Evolutionary conservation across 176 grass and related monocot genomes (phyloP), one percentile per base, ranked within the genome.

Genomic region (Poa pratensis): DNA sequence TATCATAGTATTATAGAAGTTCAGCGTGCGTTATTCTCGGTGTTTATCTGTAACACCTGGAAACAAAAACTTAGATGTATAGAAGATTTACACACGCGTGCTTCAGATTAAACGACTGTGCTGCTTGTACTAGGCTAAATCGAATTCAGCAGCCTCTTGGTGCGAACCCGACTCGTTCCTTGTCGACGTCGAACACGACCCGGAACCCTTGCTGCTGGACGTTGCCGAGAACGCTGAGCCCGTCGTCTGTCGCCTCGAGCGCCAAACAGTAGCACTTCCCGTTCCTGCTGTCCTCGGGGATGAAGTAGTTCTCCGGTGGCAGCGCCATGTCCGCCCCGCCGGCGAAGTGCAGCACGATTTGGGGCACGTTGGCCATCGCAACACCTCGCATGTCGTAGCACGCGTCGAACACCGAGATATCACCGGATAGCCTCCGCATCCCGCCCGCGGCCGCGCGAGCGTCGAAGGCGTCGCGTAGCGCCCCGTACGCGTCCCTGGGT

Each of bases 161-260:
- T 26, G 89, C 70, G 80, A 97, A 92, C 13, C 88, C 92, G 16
- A 97, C 65, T 51, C 86, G 83, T 14, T 49, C 48, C 59, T 17
- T 87, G n/a, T 92, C 90, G 13, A 68, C 86, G 22, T 94, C 95
- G n/a, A 97, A 94, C 81, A 93, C 75, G 62, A 97, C 75, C 15
- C 87, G 71, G 69, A 94, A 93, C 3, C 90, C 86, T 69, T 94
- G 90, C 84, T 94, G 92, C 80, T 92, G 92, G 30, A 97, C 91
- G 73, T 94, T 97, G 26, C 95, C 95, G 18, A 97, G 90, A 51
- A 92, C 86, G 79, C 55, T 90, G 65, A 88, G 86, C 61, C 69
- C 92, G 28, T 77, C 80, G 27, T 89, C 90, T 3, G 86, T 82
- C 59, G 81, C 78, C 8, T 86, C 53, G 5, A 97, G 72, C 6